Evolutionary conservation across 345 rosid species (phyloP).

Genomic region (Corchorus olitorius): DNA sequence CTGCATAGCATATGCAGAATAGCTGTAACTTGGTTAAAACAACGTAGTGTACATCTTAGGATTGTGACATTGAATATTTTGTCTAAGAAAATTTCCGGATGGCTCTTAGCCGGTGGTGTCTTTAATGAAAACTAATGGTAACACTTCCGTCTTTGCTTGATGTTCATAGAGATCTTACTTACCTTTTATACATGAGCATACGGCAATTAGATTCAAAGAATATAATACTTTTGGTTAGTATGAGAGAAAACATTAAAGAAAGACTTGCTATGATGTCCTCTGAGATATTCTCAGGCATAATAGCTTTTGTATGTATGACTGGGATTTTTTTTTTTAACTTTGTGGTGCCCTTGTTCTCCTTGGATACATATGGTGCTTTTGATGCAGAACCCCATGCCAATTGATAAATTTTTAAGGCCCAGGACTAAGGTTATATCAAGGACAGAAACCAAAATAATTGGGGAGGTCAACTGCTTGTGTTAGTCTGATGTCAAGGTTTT

Average conservation of each 20-base stretch:
- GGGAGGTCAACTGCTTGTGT: background rate
- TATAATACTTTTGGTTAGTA: background rate
- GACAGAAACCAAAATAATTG: background rate
- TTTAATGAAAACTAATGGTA: background rate
- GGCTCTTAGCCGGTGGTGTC: background rate
- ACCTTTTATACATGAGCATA: background rate
- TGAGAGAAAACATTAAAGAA: background rate
- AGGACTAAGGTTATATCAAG: constrained; percentile 10
- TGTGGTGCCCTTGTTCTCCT: background rate
- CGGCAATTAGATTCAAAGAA: background rate
- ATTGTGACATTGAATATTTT: background rate
- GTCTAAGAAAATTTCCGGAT: background rate
- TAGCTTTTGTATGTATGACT: background rate
- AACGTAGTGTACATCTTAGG: background rate
- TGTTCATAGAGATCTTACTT: background rate
- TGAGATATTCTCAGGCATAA: background rate
- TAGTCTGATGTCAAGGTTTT: background rate
- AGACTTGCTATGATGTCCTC: background rate
- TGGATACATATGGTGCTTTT: background rate
- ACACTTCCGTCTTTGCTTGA: background rate
- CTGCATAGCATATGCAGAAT: background rate
- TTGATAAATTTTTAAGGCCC: background rate
- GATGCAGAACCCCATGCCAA: background rate
- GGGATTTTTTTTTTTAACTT: background rate
- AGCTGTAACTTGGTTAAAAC: constrained; percentile 2